Conservation (phyloP, 192 early-diverging fungal species). For the Podila horticola region DNA sequence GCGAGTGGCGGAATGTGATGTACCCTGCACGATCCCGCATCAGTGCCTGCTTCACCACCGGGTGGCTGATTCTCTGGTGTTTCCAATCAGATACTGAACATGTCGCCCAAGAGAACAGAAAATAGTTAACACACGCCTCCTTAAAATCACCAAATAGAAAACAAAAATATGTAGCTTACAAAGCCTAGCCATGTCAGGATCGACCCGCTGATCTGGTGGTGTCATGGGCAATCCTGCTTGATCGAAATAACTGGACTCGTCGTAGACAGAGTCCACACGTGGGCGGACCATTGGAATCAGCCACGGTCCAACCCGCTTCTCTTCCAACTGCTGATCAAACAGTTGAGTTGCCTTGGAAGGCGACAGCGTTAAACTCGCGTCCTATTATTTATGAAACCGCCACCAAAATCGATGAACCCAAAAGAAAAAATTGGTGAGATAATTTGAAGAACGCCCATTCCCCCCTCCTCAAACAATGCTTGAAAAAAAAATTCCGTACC, state of each 20-base stretch:
- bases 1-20: conserved; percentile 42
- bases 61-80: conserved; percentile 41
- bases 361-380: conserved; percentile 25
- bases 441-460: too few species aligned
- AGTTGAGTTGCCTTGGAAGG: conserved; percentile 32
- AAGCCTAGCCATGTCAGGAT: neutral
- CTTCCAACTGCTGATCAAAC: conserved; percentile 28
- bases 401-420: too few species aligned
- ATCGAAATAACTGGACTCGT: conserved; percentile 42
- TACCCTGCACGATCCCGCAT: conserved; percentile 36
- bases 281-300: conserved; percentile 33
- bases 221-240: conserved; percentile 24
- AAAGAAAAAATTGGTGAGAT: too few species aligned
- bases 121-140: neutral
- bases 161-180: neutral
- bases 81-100: conserved; percentile 28
- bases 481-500: neutral
- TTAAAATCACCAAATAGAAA: neutral
- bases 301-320: conserved; percentile 18
- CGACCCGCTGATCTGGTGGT: neutral
- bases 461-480: too few species aligned
- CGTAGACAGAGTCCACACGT: conserved; percentile 38
- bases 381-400: neutral
- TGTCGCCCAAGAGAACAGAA: neutral
- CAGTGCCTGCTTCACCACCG: conserved; percentile 32